Percentiles rank a stretch among this genome's conserved stretches.
Evolutionary conservation across 2,329 filamentous ascomycete species (phyloP).

Genomic region (Phyllosticta citriasiana): DNA sequence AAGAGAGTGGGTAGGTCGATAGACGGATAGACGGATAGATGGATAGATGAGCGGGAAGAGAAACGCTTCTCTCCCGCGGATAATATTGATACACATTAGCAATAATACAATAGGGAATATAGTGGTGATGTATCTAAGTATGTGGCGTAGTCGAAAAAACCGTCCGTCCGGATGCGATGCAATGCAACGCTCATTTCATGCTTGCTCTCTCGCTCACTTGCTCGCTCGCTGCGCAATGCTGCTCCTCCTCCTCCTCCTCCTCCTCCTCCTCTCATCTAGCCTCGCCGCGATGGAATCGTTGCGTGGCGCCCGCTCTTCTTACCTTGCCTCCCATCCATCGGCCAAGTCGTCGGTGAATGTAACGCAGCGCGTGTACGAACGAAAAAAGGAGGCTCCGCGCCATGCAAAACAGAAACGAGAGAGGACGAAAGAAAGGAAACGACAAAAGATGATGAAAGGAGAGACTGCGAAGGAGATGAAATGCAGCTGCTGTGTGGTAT

Average conservation of each 20-base stretch:
- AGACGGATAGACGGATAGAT: no score
- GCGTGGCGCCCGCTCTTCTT: background rate
- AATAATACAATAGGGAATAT: background rate
- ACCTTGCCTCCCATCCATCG: background rate
- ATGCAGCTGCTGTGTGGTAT: background rate
- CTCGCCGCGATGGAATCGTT: background rate
- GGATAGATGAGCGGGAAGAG: background rate
- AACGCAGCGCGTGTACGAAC: background rate
- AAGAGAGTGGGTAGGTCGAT: no score
- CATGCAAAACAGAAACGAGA: background rate
- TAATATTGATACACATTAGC: background rate
- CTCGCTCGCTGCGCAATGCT: background rate
- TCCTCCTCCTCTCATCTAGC: no score
- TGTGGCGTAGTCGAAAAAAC: background rate
- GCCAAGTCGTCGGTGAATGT: background rate
- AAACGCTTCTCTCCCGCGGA: background rate
- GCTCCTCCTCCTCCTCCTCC: background rate
- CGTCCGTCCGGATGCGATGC: background rate
- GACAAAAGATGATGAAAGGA: background rate
- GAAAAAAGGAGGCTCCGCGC: background rate
- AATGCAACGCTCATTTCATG: background rate
- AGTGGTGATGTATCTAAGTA: background rate
- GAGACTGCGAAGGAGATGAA: background rate
- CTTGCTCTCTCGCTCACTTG: background rate
- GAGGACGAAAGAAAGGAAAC: background rate